phyloP scores from a whole-genome alignment of 352 stramenopile species.

The Aphanomyces astaci region DNA sequence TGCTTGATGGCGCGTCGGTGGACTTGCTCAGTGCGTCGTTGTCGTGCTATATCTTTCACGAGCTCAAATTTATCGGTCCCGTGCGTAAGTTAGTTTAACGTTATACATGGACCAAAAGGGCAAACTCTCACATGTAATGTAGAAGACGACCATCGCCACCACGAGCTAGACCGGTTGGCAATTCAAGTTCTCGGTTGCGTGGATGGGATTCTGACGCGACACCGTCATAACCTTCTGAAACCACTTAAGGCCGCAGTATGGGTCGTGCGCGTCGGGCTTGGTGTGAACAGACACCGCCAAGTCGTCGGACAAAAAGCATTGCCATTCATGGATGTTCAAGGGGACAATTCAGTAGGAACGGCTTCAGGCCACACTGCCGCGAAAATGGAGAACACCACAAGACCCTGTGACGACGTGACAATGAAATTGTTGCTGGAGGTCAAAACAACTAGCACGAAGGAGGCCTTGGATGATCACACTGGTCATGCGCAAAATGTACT shows the following conservation, averaged over 20 bases:
- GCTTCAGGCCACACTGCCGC: too few relatives aligned
- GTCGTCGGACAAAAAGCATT: too few relatives aligned
- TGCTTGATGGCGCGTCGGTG: neutral
- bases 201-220: neutral
- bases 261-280: neutral
- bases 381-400: too few relatives aligned
- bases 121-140: neutral
- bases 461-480: too few relatives aligned
- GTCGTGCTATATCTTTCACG: constrained; percentile 1
- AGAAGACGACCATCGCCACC: neutral
- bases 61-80: constrained; percentile 1
- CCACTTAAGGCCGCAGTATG: too few relatives aligned
- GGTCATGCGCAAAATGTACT: too few relatives aligned
- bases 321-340: too few relatives aligned
- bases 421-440: too few relatives aligned
- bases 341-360: too few relatives aligned
- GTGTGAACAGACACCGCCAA: neutral
- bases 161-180: neutral
- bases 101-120: neutral
- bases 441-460: too few relatives aligned
- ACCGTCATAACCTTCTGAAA: too few relatives aligned
- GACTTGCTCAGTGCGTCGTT: constrained; percentile 5
- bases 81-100: neutral
- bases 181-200: neutral
- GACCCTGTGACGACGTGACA: too few relatives aligned